Base-by-base conservation (phyloP, 192 early-diverging fungal genomes). In the Gamsiella multidivaricata region DNA sequence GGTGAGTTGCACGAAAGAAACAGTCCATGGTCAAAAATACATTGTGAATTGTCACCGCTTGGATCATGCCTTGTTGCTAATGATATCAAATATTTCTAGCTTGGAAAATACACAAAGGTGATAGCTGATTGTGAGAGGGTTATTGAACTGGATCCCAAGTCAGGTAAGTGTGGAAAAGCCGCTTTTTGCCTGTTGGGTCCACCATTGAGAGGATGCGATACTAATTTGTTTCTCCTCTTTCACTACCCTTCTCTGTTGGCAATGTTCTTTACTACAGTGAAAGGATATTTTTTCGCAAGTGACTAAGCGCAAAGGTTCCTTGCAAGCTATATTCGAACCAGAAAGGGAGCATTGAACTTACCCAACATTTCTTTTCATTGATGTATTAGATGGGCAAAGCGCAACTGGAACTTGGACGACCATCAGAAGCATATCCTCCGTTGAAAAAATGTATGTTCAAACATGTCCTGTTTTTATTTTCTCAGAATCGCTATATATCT, bases 231-330 rank as follows among this genome's bases (percentile, higher is more conserved):
- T n/a, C n/a, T n/a, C 28, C 36, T 42, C 42, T 9, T 33, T 47
- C 23, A 25, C 18, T 57, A 12, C 0, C 36, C 54, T 20, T 67
- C 37, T 51, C 26, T 5, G 29, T 60, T 41, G 55, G n/a, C 32
- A 2, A 18, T 6, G 51, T 80, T 54, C 22, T 31, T 6, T 28
- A 32, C 22, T 18, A 34, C 64, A 88, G 90, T 89, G 32, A 93
- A 93, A 62, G 91, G 89, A 45, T 83, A 90, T 69, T 93, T 90
- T 81, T 84, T 91, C 72, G 78, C 87, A 82, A 70, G 80, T n/a
- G n/a, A n/a, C n/a, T n/a, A n/a, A n/a, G n/a, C n/a, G n/a, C n/a
- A n/a, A n/a, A n/a, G n/a, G n/a, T n/a, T n/a, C n/a, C n/a, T n/a
- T n/a, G n/a, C n/a, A n/a, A n/a, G n/a, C n/a, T n/a, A n/a, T n/a